phyloP scores from a whole-genome alignment of 2,329 filamentous ascomycete genomes.

The Microsporum ferrugineum region DNA sequence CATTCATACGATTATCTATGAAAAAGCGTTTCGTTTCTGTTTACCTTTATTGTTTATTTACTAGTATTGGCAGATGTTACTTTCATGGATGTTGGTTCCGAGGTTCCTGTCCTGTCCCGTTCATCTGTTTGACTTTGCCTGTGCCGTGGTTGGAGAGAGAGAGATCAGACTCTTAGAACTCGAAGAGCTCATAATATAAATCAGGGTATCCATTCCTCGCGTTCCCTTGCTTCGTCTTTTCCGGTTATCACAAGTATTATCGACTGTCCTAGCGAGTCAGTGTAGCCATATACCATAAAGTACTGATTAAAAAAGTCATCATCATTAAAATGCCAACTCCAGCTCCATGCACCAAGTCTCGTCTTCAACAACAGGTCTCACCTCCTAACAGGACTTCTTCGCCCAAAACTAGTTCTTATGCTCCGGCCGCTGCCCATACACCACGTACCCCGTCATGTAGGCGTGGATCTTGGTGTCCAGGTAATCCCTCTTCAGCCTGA shows the following conservation, averaged over 20 bases:
- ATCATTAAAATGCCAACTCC: neutral
- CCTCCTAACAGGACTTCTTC: neutral
- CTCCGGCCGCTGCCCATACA: slow-evolving; percentile 10
- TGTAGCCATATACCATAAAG: neutral
- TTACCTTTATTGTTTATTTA: neutral
- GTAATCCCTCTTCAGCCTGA: slow-evolving; percentile 8
- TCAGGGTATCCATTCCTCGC: too few relatives aligned
- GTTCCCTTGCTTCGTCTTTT: too few relatives aligned
- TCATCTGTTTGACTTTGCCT: neutral
- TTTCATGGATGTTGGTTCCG: neutral
- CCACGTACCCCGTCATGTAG: slow-evolving; percentile 5
- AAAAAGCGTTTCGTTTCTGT: neutral
- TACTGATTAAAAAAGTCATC: neutral
- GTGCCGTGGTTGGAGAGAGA: neutral
- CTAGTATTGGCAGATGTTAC: neutral
- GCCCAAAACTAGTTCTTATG: neutral
- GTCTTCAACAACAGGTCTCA: neutral
- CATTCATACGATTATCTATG: neutral
- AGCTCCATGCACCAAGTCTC: neutral
- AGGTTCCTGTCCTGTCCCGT: neutral
- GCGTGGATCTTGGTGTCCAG: slow-evolving; percentile 9
- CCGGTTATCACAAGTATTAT: too few relatives aligned
- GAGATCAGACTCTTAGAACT: neutral
- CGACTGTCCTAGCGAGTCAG: neutral
- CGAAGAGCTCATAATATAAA: neutral